Evolutionary conservation across 345 rosid species (phyloP), one percentile per base, ranked within the genome.

Genomic region (Moringa oleifera): DNA sequence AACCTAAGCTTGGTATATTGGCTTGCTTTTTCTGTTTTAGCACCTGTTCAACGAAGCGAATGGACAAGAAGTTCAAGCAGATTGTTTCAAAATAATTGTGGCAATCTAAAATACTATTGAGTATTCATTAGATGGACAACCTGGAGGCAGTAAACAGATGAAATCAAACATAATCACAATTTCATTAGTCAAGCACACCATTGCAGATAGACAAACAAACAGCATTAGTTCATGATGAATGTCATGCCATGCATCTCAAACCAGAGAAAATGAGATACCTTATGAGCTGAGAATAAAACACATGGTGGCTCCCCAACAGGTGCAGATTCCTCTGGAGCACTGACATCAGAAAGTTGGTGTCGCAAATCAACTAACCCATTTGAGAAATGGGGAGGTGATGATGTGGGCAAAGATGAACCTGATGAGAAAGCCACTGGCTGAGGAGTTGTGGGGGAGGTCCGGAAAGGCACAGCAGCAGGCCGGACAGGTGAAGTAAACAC

Each of bases 401-500:
- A 88, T 50, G 91, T 78, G 1, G 97, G 95, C 68, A 94, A 75
- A 56, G 95, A 76, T 51, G 88, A 81, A 63, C 84, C 80, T 0
- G 93, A 79, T 62, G 97, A 84, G 73, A 81, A 84, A 23, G 95
- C 95, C 63, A 88, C 75, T 21, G 96, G 95, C 77, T 85, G 99
- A 59, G 96, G 97, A 74, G 91, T 85, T 67, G 92, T 81, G 36
- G 96, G 99, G 12, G 96, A 86, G 22, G 87, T 83, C 56, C 91
- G 86, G 64, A 94, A 88, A 71, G 99, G 97, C 65, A 90, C 96
- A 70, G 96, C 89, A 65, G 99, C 96, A 47, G 96, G 96, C 25
- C 91, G 78, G 53, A 94, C 89, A 13, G 99, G 99, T 18, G 96
- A 83, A 57, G 74, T 77, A 69, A 94, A 94, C 20, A 90, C 83